Base-by-base conservation (phyloP, 345 rosid genomes). In the Erodium maritimum region DNA sequence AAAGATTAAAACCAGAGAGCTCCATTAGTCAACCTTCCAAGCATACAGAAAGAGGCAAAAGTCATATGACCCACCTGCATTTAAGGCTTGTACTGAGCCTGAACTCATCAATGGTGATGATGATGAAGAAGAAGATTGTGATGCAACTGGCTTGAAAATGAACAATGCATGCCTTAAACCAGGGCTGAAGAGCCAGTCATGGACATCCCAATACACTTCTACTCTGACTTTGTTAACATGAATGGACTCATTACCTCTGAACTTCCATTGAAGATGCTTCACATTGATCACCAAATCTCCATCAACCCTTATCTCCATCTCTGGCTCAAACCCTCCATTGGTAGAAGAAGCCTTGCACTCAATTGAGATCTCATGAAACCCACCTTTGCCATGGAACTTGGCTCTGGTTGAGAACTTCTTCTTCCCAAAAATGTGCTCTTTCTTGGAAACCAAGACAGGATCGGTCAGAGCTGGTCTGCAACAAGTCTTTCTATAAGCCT, bases 201-300 rank as follows among this genome's bases (percentile, higher is more conserved):
- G 91, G 17, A 85, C 86, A 65, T 85, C 91, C 91, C 91, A 85
- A 21, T 75, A 82, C 21, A 82, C 82, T 60, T 85, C 88, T 4
- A 85, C 70, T 64, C 77, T 77, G 3, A 71, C 48, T 66, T 82
- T 80, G 54, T 77, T 72, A 5, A 85, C 61, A 59, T 72, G 65
- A 56, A 85, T 66, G 0, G 77, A 71, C 61, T 80, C 88, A 21
- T 85, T 85, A 58, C 91, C 91, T 75, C 88, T 80, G 45, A 86
- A 86, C 56, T 86, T 83, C 94, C 94, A 86, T 52, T 83, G 87
- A 10, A 86, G 85, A 70, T 79, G 94, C 75, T 79, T 83, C 51
- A 86, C 87, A 51, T 74, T 77, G 59, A 86, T 79, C 16, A 74
- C 80, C 63, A 71, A 56, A 23, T 81, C 61, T 65, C 85, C 87